Evolutionary conservation across 1,284 basidiomycete species (phyloP).

Genomic region (Malassezia sp.): DNA sequence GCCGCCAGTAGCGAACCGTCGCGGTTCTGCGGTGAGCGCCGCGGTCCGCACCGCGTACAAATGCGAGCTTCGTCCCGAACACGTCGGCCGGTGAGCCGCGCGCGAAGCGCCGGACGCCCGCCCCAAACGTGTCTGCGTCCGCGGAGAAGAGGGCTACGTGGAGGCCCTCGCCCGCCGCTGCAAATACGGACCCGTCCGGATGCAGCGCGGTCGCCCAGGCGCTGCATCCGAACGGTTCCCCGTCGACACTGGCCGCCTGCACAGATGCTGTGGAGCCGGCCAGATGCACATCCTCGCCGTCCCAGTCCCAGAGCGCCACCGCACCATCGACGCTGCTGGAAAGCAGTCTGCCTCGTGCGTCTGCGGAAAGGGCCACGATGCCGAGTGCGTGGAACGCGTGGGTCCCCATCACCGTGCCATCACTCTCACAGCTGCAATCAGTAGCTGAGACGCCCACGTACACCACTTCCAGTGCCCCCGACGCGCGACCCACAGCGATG

Average conservation of each 20-base stretch:
- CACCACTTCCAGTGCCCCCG: slow-evolving; percentile 1
- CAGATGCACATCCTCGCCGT: background rate
- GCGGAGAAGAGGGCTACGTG: slow-evolving; percentile 3
- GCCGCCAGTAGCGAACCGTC: slow-evolving; percentile 11
- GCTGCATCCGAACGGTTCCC: background rate
- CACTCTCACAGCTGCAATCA: background rate
- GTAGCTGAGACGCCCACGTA: background rate
- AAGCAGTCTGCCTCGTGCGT: background rate
- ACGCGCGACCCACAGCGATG: slow-evolving; percentile 1
- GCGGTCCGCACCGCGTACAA: slow-evolving; percentile 3
- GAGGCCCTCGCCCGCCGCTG: slow-evolving; percentile 1
- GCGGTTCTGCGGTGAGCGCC: slow-evolving; percentile 5
- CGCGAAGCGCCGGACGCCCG: background rate
- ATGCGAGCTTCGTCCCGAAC: background rate
- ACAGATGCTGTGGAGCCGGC: background rate
- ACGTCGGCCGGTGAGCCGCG: background rate
- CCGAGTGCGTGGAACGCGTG: slow-evolving; percentile 4
- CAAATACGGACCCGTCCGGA: slow-evolving; percentile 2
- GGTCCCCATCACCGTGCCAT: background rate
- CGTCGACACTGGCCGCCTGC: background rate
- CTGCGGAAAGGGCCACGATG: slow-evolving; percentile 1
- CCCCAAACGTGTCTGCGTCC: slow-evolving; percentile 6
- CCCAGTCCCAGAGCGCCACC: slow-evolving; percentile 11
- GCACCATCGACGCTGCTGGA: slow-evolving; percentile 12
- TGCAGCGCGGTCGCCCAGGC: slow-evolving; percentile 9